These are phyloP conservation scores for Amphicarpaea edgeworthii DNA, from an alignment of 306 rosid genomes.

Conservation along the genomic window DNA sequence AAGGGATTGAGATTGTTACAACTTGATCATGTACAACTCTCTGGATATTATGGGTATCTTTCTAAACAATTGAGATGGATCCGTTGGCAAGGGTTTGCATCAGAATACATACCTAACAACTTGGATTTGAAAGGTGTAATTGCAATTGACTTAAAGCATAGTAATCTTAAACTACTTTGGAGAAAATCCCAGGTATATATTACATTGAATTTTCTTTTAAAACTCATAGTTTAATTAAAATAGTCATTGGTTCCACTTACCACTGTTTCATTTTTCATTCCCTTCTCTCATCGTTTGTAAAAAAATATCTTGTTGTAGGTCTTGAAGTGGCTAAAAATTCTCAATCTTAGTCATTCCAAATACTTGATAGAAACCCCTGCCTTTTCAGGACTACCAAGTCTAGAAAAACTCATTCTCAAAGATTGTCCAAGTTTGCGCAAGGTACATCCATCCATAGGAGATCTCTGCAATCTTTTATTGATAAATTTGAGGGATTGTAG, in stretches of 20 bases:
- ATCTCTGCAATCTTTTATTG: neutral
- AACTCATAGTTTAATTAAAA: neutral
- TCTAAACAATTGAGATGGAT: neutral
- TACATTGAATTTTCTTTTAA: neutral
- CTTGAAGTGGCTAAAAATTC: conserved; percentile 26
- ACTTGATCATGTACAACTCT: neutral
- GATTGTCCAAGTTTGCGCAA: conserved; percentile 22
- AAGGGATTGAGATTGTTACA: neutral
- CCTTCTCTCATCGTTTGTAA: neutral
- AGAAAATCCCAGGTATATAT: conserved; percentile 44
- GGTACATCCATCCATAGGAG: conserved; percentile 45
- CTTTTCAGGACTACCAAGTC: conserved; percentile 46
- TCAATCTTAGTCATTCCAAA: conserved; percentile 41
- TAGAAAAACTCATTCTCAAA: conserved; percentile 30
- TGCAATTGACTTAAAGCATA: conserved; percentile 43
- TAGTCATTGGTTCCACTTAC: neutral
- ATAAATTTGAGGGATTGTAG: conserved; percentile 34
- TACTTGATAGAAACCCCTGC: conserved; percentile 32
- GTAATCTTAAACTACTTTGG: conserved; percentile 46
- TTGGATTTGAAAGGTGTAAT: conserved; percentile 17
- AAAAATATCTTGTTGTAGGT: neutral
- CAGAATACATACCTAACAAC: conserved; percentile 32
- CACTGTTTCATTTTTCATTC: neutral
- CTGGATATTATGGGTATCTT: neutral
- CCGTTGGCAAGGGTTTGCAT: conserved; percentile 35